Conservation (phyloP, 1,139 yeast species). For the Zhuliangozyma parablackwelliae region DNA sequence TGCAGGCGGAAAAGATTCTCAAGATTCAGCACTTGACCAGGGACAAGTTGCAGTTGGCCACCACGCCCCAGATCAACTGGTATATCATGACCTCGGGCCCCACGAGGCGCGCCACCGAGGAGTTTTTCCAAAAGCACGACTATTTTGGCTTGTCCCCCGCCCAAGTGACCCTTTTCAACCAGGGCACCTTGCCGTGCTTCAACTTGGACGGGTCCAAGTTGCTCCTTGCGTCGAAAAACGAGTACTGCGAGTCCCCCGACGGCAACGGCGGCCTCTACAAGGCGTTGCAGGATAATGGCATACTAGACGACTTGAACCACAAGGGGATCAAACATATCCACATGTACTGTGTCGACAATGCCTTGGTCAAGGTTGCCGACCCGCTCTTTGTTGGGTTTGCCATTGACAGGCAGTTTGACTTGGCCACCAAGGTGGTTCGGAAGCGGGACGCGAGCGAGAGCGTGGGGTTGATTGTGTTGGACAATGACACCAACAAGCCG, state of each 20-base stretch:
- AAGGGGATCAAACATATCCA: conserved; percentile 85
- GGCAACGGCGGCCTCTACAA: conserved; percentile 97
- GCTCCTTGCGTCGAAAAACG: conserved; percentile 50
- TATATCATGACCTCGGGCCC: conserved; percentile 96
- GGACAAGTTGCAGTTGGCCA: conserved; percentile 17
- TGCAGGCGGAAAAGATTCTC: conserved; percentile 83
- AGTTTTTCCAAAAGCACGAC: conserved; percentile 54
- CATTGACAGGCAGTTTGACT: conserved; percentile 55
- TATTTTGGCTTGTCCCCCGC: conserved; percentile 64
- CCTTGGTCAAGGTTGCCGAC: conserved; percentile 89
- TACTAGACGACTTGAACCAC: conserved; percentile 62
- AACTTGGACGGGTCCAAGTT: conserved; percentile 65
- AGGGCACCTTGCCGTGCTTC: conserved; percentile 93
- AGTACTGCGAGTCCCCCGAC: conserved; percentile 85
- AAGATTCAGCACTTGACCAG: conserved; percentile 53
- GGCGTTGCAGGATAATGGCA: conserved; percentile 64
- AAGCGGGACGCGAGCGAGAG: conserved; percentile 83
- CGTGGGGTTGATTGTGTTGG: conserved; percentile 87
- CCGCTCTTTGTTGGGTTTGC: conserved; percentile 91
- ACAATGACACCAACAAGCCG: conserved; percentile 57
- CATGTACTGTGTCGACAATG: conserved; percentile 96
- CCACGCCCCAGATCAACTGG: conserved; percentile 56
- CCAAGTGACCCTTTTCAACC: conserved; percentile 80
- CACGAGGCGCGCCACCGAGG: conserved; percentile 73
- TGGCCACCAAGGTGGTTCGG: conserved; percentile 94